Evolutionary conservation across 352 stramenopile species (phyloP), one percentile per base, ranked within the genome.

Genomic region (Halophytophthora polymorphica): DNA sequence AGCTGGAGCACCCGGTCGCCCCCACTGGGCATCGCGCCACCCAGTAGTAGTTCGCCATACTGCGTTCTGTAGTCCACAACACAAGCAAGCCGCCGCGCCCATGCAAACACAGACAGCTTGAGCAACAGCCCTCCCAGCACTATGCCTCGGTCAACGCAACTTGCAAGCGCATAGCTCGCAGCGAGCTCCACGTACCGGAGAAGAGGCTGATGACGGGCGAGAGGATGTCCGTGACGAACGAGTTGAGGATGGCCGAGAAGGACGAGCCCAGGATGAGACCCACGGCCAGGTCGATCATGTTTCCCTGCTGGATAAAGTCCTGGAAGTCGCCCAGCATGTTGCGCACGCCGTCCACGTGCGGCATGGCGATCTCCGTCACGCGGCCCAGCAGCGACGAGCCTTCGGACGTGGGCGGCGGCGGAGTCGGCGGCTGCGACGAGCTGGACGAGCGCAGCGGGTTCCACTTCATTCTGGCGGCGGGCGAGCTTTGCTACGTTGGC

Each of bases 241-340:
- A 85, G 54, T 80, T 73, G 50, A 85, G 61, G 43, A 85, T 83
- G 34, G 66, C 66, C 7, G 68, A 72, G 61, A 85, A 85, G 53
- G 57, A 64, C 45, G 74, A 66, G 61, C 71, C 73, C 25, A 85
- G 59, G 50, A 85, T 83, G 37, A 85, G 56, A 31, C 73, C 73
- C 29, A 85, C 61, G 31, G 71, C 73, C 37, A 85, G 46, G 58
- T 83, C 65, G 54, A 83, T 62, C 63, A 85, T 82, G 69, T 78
- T 81, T 40, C 71, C 73, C 53, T 85, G 73, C 63, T 78, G 65
- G 54, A 85, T 75, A 35, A 85, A 85, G 45, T 80, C 66, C 48
- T 81, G 64, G 44, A 85, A 83, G 60, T 85, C 73, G 19, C n/a
- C 25, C 4, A 56, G 39, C 31, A 56, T 29, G 12, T 38, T 34